These are phyloP conservation scores for Boletus rubropictus DNA, from an alignment of 768 basidiomycete genomes.

Conservation along the genomic window DNA sequence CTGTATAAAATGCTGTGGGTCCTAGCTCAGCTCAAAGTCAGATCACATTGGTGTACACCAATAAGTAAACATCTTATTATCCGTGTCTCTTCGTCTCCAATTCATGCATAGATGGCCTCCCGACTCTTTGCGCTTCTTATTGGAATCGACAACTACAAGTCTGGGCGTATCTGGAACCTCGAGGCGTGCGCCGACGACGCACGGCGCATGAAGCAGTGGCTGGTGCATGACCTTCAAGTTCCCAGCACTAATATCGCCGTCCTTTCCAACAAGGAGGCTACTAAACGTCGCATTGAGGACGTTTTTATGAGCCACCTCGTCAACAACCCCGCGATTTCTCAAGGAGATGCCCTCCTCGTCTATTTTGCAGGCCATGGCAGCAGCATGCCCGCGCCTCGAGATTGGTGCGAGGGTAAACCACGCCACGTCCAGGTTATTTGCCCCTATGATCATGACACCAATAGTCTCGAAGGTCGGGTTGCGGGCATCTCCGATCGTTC, in stretches of 20 bases:
- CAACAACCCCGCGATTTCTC: slow-evolving; percentile 53
- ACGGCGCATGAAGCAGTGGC: slow-evolving; percentile 51
- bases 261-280: slow-evolving; percentile 54
- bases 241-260: slow-evolving; percentile 52
- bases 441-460: slow-evolving; percentile 60
- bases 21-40: slow-evolving; percentile 1
- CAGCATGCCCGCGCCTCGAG: slow-evolving; percentile 47
- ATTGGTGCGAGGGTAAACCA: slow-evolving; percentile 48
- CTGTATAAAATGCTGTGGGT: slow-evolving; percentile 14
- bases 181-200: slow-evolving; percentile 64
- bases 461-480: slow-evolving; percentile 39
- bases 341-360: slow-evolving; percentile 59
- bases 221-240: slow-evolving; percentile 50
- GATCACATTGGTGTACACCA: slow-evolving; percentile 8
- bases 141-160: slow-evolving; percentile 67
- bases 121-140: slow-evolving; percentile 62
- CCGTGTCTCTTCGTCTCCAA: slow-evolving; percentile 3
- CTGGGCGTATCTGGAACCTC: slow-evolving; percentile 58
- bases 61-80: slow-evolving; percentile 9
- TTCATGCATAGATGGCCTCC: slow-evolving; percentile 32
- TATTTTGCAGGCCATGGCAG: slow-evolving; percentile 77
- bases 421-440: slow-evolving; percentile 54
- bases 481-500: slow-evolving; percentile 68
- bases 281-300: slow-evolving; percentile 56
- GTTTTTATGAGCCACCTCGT: slow-evolving; percentile 56